Conservation (phyloP, 306 rosid species). For the Acacia confusa region DNA sequence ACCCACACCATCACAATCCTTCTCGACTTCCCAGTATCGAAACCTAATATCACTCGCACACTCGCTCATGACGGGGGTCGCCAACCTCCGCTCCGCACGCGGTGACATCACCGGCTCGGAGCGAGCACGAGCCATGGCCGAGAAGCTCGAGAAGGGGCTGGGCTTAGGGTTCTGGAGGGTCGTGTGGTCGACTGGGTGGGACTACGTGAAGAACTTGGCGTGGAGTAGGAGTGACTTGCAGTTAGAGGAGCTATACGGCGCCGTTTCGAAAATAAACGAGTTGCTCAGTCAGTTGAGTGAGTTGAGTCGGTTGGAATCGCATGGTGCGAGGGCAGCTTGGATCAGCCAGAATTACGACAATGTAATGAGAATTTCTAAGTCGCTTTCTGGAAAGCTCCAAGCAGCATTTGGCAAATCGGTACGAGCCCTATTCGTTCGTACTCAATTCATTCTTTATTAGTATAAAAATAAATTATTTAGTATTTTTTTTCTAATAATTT, state of each 20-base stretch:
- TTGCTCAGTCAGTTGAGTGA: slow-evolving; percentile 54
- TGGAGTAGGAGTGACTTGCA: slow-evolving; percentile 68
- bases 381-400: slow-evolving; percentile 53
- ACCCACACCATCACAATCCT: slow-evolving; percentile 46
- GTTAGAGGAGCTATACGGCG: slow-evolving; percentile 49
- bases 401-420: slow-evolving; percentile 66
- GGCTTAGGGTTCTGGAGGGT: slow-evolving; percentile 54
- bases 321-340: slow-evolving; percentile 52
- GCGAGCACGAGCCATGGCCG: slow-evolving; percentile 53
- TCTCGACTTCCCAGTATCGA: slow-evolving; percentile 49
- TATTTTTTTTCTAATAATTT: too few species aligned
- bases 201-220: slow-evolving; percentile 51
- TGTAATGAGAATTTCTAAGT: slow-evolving; percentile 43
- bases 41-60: slow-evolving; percentile 59
- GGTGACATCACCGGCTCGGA: slow-evolving; percentile 67
- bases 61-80: slow-evolving; percentile 66
- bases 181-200: slow-evolving; percentile 64
- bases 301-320: slow-evolving; percentile 56
- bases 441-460: too few species aligned
- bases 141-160: slow-evolving; percentile 47
- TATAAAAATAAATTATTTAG: too few species aligned
- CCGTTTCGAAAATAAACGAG: slow-evolving; percentile 56
- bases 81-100: slow-evolving; percentile 67
- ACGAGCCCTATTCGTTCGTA: slow-evolving; percentile 15
- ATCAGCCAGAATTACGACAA: slow-evolving; percentile 51